Base-by-base conservation (phyloP, 1,284 basidiomycete species). In the Mycena sp. region DNA sequence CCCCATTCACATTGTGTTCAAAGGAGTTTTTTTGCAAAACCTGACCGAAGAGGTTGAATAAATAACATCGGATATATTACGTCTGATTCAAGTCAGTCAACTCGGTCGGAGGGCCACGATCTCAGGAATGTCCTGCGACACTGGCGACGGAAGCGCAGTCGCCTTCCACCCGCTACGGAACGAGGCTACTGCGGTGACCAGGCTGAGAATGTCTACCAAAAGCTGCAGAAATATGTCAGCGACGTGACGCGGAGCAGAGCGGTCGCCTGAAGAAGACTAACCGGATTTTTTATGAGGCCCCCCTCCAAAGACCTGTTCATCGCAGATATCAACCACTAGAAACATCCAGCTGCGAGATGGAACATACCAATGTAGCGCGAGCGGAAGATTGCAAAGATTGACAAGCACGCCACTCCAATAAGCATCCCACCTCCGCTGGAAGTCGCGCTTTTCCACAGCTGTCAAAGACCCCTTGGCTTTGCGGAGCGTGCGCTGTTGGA, bases 291-390 rank as follows among this genome's bases (percentile, higher is more conserved):
- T 70, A 92, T 87, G 1, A 92, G 70, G 16, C 89, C 90, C 41
- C 81, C 81, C 70, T 89, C 82, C 52, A 89, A 70, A 4, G 91
- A 93, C 89, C 91, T 93, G 61, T 11, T 32, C 45, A 63, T 16
- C 37, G 28, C 55, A 23, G n/a, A 46, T 28, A 44, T n/a, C 19
- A 29, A 23, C n/a, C n/a, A n/a, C n/a, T n/a, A 3, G 23, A 1
- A 40, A 2, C 26, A 21, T 49, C 2, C 2, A 21, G 45, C n/a
- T 17, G 23, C 17, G 17, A 21, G 45, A 43, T 55, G 9, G 50
- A 50, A 78, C 85, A 64, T 67, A 93, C 94, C 93, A 95, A 74
- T 96, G 94, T 52, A 94, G 75, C 4, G 94, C 92, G 58, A 94
- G 76, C 4, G 94, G 94, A 40, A 95, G 77, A 73, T 94, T 92